Evolutionary conservation across 192 early-diverging fungal genomes (phyloP).

Genomic region (Rhizophlyctis rosea): DNA sequence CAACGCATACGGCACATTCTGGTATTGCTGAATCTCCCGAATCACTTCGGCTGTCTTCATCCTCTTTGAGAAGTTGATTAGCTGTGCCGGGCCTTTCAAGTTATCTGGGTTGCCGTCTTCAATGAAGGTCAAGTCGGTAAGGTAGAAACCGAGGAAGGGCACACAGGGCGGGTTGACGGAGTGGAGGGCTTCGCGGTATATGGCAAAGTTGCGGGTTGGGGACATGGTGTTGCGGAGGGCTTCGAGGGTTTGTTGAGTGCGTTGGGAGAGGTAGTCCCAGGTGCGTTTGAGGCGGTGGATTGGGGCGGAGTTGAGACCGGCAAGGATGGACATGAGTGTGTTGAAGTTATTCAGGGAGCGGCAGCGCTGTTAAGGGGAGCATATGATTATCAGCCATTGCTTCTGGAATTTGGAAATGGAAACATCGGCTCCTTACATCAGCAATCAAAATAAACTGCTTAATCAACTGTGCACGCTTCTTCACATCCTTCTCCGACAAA

Average conservation of each 20-base stretch:
- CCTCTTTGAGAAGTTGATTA: constrained; percentile 91
- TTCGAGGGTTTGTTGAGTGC: constrained; percentile 33
- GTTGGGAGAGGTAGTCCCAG: constrained; percentile 64
- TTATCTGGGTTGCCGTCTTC: constrained; percentile 82
- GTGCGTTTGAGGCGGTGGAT: constrained; percentile 87
- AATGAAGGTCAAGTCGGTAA: constrained; percentile 88
- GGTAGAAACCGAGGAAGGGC: constrained; percentile 79
- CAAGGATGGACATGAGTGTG: constrained; percentile 85
- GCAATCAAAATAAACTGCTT: constrained; percentile 53
- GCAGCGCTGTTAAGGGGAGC: constrained; percentile 66
- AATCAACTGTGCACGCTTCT: constrained; percentile 41
- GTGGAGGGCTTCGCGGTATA: constrained; percentile 79
- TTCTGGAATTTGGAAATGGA: neutral
- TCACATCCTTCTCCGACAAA: constrained; percentile 60
- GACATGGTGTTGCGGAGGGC: constrained; percentile 73
- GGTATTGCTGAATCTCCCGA: constrained; percentile 85
- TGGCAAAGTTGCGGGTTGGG: constrained; percentile 74
- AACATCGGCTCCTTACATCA: too few relatives aligned
- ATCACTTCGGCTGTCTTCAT: constrained; percentile 84
- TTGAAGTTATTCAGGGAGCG: constrained; percentile 91
- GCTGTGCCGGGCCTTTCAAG: constrained; percentile 41
- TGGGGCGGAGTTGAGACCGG: constrained; percentile 83
- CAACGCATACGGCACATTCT: constrained; percentile 74
- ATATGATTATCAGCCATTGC: neutral
- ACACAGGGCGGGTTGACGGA: constrained; percentile 63